Evolutionary conservation across 768 basidiomycete species (phyloP).

Genomic region (Cytidiella melzeri): DNA sequence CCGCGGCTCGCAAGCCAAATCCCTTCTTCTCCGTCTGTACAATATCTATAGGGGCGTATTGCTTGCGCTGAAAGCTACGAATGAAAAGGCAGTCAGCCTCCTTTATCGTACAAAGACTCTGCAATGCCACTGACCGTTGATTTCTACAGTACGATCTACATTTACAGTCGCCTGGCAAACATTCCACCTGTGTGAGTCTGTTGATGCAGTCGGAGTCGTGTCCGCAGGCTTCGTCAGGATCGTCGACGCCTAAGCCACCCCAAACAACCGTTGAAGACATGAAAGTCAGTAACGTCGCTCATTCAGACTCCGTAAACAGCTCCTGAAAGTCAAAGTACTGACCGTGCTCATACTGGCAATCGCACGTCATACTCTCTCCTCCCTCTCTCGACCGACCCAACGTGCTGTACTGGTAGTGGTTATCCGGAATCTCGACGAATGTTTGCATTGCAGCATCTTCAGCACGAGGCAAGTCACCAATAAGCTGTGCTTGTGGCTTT

Average conservation of each 20-base stretch:
- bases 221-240: constrained; percentile 70
- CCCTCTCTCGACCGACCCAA: constrained; percentile 85
- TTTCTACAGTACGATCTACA: constrained; percentile 82
- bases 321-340: constrained; percentile 31
- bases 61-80: constrained; percentile 75
- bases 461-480: constrained; percentile 74
- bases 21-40: constrained; percentile 95
- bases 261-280: background rate
- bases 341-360: constrained; percentile 83
- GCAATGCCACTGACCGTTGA: constrained; percentile 61
- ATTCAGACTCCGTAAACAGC: background rate
- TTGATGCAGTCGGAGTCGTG: constrained; percentile 93
- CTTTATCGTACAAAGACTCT: background rate
- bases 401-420: constrained; percentile 82
- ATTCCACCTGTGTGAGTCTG: constrained; percentile 94
- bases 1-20: constrained; percentile 79
- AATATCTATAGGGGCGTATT: constrained; percentile 84
- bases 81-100: background rate
- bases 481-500: constrained; percentile 54
- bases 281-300: background rate
- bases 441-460: constrained; percentile 63
- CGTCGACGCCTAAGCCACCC: constrained; percentile 44
- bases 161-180: constrained; percentile 83
- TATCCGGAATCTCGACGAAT: constrained; percentile 68
- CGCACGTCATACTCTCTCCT: constrained; percentile 92